Evolutionary conservation across 768 basidiomycete species (phyloP).

Genomic region (Galerina marginata): DNA sequence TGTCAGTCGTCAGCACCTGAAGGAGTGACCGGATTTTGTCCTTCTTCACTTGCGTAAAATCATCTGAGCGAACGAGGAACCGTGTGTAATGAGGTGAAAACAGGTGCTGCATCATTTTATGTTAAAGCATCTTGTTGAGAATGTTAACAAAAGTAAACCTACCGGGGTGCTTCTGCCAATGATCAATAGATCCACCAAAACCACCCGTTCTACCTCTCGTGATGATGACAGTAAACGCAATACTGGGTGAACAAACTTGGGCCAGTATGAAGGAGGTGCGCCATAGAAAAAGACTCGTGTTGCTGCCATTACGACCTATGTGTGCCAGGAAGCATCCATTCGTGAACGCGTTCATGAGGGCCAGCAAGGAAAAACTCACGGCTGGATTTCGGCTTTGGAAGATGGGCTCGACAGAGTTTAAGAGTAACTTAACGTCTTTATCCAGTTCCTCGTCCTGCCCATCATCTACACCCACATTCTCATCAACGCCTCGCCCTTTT

Average conservation of each 20-base stretch:
- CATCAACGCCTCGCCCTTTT: slow-evolving; percentile 27
- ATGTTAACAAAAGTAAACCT: slow-evolving; percentile 30
- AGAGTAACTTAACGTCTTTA: slow-evolving; percentile 74
- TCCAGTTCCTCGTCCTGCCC: slow-evolving; percentile 66
- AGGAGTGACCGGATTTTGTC: slow-evolving; percentile 79
- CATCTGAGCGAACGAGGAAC: slow-evolving; percentile 74
- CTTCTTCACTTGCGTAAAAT: slow-evolving; percentile 68
- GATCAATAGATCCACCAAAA: slow-evolving; percentile 70
- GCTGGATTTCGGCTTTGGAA: slow-evolving; percentile 90
- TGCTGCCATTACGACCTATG: slow-evolving; percentile 80
- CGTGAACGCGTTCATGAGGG: background rate
- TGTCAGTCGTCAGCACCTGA: slow-evolving; percentile 67
- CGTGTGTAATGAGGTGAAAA: slow-evolving; percentile 66
- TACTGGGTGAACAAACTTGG: slow-evolving; percentile 71
- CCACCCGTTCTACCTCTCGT: slow-evolving; percentile 76
- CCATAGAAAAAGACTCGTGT: slow-evolving; percentile 77
- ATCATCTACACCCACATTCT: slow-evolving; percentile 16
- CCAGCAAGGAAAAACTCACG: slow-evolving; percentile 47
- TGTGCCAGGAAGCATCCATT: background rate
- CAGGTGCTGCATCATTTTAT: slow-evolving; percentile 50
- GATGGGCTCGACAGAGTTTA: slow-evolving; percentile 74
- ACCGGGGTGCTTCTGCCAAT: slow-evolving; percentile 75
- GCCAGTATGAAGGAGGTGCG: slow-evolving; percentile 58
- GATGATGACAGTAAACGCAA: slow-evolving; percentile 73
- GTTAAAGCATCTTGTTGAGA: background rate